Conservation (phyloP, 2,329 filamentous ascomycete genomes). For the Apiospora marii region DNA sequence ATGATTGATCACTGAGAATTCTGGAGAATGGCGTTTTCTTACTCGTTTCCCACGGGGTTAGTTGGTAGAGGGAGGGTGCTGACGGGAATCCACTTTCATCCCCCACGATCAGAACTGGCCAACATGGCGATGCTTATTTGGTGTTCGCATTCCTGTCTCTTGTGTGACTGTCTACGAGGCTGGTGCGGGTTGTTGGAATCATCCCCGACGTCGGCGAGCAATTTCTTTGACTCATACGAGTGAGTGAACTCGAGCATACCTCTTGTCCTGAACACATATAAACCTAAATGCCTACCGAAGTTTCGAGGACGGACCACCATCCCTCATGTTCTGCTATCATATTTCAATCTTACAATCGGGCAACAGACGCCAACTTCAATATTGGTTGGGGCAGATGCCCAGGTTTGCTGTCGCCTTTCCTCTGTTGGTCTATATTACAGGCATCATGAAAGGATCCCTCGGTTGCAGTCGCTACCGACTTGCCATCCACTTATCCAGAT, state of each 20-base stretch:
- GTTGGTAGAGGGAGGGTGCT: constrained; percentile 12
- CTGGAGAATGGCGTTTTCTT: constrained; percentile 10
- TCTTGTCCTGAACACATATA: neutral
- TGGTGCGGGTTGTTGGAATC: neutral
- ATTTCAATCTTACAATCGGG: neutral
- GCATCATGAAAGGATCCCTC: neutral
- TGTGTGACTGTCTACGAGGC: neutral
- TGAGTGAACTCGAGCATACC: neutral
- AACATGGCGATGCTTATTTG: neutral
- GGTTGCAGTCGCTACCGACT: neutral
- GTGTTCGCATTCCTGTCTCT: neutral
- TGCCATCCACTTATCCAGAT: neutral
- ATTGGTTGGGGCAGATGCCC: neutral
- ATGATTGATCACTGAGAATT: constrained; percentile 18
- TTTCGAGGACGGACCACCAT: neutral
- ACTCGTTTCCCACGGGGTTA: neutral
- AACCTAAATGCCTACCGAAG: neutral
- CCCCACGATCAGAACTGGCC: neutral
- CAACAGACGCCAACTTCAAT: neutral
- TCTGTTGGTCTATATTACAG: neutral
- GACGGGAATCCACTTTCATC: neutral
- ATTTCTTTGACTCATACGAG: neutral
- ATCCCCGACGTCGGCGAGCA: too few species aligned
- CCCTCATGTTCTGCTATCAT: neutral
- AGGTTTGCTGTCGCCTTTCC: neutral